These are phyloP conservation scores for Rusavskia elegans DNA, from an alignment of 495 filamentous ascomycete genomes.

Conservation along the genomic window DNA sequence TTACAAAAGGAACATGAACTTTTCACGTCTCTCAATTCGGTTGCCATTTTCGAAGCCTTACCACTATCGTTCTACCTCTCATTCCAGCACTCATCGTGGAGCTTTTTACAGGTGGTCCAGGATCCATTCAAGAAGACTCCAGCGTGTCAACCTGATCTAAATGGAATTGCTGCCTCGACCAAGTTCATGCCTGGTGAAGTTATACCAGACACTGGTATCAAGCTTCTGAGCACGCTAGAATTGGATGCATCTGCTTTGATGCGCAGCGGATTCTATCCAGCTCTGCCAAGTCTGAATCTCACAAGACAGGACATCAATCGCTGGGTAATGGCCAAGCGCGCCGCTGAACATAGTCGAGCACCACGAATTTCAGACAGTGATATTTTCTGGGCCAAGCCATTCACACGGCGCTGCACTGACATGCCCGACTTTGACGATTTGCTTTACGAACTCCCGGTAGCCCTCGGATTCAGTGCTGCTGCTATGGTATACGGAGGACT, in stretches of 20 bases:
- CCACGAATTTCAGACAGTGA: not conserved
- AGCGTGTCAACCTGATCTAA: too few species aligned
- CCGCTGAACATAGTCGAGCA: not conserved
- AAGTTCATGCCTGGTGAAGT: not conserved
- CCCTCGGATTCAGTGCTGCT: conserved; percentile 7
- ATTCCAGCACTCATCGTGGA: too few species aligned
- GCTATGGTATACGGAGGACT: conserved; percentile 11
- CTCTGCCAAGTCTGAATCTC: not conserved
- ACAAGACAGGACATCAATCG: not conserved
- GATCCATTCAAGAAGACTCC: too few species aligned
- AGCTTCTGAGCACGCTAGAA: not conserved
- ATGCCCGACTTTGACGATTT: not conserved
- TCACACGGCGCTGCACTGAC: not conserved
- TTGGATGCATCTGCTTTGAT: too few species aligned
- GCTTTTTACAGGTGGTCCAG: too few species aligned
- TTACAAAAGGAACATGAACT: too few species aligned
- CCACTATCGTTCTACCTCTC: too few species aligned
- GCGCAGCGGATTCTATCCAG: not conserved
- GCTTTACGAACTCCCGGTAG: not conserved
- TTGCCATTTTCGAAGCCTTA: too few species aligned
- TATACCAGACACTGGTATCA: not conserved
- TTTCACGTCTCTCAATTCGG: too few species aligned
- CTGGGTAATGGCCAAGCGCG: conserved; percentile 1
- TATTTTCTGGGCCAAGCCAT: not conserved
- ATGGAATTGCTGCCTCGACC: too few species aligned